Percentiles rank a stretch among this genome's conserved stretches.
These are phyloP conservation scores for Trichoderma parareesei DNA, from an alignment of 495 filamentous ascomycete species.

Conservation along the genomic window DNA sequence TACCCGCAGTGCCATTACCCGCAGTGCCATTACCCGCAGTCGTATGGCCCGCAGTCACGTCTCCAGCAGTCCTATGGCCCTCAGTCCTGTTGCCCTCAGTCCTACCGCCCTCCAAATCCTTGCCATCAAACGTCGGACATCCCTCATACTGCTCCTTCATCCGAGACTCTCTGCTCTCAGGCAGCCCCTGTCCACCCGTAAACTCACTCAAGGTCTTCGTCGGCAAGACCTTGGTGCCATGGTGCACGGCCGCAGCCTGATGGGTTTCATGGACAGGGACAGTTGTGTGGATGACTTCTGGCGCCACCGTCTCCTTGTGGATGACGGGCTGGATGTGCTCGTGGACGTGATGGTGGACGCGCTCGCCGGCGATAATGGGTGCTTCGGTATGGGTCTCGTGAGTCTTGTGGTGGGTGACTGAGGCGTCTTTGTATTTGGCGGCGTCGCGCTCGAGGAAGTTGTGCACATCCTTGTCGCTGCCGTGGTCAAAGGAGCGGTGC, in stretches of 20 bases:
- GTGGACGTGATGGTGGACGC: conserved; percentile 55
- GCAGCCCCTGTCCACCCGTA: conserved; percentile 14
- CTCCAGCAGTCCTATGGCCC: too few relatives aligned
- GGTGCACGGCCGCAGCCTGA: conserved; percentile 52
- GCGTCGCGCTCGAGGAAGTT: conserved; percentile 39
- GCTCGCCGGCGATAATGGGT: conserved; percentile 48
- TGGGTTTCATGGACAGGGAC: conserved; percentile 59
- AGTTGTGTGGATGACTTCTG: conserved; percentile 58
- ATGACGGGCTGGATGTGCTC: conserved; percentile 60
- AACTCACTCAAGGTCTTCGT: conserved; percentile 55
- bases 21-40: too few relatives aligned
- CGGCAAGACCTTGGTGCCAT: conserved; percentile 48
- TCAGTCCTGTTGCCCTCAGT: too few relatives aligned
- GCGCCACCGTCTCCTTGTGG: conserved; percentile 57
- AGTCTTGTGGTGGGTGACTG: conserved; percentile 29
- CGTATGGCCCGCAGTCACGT: too few relatives aligned
- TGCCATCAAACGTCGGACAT: background rate
- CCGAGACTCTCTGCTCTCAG: background rate
- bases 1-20: too few relatives aligned
- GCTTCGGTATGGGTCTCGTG: conserved; percentile 37
- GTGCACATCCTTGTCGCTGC: conserved; percentile 37
- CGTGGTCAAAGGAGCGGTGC: conserved; percentile 46
- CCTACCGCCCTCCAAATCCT: background rate
- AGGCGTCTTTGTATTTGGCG: conserved; percentile 42
- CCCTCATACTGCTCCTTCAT: background rate